These are phyloP conservation scores for Calonectria pseudoreteaudii DNA, from an alignment of 2,329 filamentous ascomycete species.

Conservation along the genomic window DNA sequence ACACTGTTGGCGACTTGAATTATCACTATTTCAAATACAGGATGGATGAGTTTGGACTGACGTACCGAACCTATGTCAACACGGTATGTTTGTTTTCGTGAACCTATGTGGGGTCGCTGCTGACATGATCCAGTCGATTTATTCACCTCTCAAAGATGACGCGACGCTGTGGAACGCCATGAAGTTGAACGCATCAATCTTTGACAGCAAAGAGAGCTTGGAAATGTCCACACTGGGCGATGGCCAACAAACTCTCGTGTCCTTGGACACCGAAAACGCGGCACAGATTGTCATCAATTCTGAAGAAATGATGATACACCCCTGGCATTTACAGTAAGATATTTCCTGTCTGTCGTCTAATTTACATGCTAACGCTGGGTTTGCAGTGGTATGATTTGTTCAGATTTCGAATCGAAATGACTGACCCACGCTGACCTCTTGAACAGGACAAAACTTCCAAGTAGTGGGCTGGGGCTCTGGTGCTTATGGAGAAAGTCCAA, in stretches of 20 bases:
- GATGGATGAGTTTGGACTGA: neutral
- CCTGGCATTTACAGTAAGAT: constrained; percentile 38
- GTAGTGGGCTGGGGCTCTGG: constrained; percentile 40
- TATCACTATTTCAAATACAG: constrained; percentile 12
- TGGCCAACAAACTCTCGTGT: constrained; percentile 30
- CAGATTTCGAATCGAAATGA: neutral
- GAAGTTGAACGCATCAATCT: neutral
- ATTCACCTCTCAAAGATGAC: constrained; percentile 23
- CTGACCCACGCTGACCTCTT: neutral
- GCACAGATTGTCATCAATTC: constrained; percentile 41
- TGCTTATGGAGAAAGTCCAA: constrained; percentile 28
- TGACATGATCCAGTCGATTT: constrained; percentile 24
- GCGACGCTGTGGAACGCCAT: constrained; percentile 22
- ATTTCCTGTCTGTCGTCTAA: no score
- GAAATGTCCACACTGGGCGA: constrained; percentile 18
- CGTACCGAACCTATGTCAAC: constrained; percentile 23
- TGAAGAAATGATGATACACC: constrained; percentile 37
- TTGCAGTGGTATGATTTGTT: neutral
- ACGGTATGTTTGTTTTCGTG: neutral
- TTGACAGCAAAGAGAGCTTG: neutral
- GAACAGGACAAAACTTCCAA: constrained; percentile 60
- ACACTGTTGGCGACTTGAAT: constrained; percentile 30
- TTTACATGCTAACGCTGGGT: neutral
- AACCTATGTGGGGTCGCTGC: neutral
- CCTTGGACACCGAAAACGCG: constrained; percentile 26